phyloP scores from a whole-genome alignment of 192 early-diverging fungal species.

The Mortierella alpina region DNA sequence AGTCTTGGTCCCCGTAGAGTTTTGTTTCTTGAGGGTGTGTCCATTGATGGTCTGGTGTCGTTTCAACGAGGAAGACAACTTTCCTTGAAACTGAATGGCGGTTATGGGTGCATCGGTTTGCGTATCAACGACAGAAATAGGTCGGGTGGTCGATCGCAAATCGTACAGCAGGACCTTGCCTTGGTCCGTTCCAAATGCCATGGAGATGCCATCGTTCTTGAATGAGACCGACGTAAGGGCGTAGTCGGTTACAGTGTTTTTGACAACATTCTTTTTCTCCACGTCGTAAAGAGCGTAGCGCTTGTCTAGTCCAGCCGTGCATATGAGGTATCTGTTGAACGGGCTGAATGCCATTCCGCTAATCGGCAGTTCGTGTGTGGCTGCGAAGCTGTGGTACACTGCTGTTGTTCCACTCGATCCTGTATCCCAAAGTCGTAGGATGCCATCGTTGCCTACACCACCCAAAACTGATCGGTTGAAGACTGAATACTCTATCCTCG shows the following conservation, averaged over 20 bases:
- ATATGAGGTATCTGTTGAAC: constrained; percentile 54
- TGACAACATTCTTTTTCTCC: constrained; percentile 53
- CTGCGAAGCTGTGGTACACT: constrained; percentile 48
- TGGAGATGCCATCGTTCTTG: constrained; percentile 54
- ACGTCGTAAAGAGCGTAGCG: constrained; percentile 57
- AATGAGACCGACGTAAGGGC: constrained; percentile 53
- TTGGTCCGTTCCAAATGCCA: constrained; percentile 55
- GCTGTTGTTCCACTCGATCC: constrained; percentile 33
- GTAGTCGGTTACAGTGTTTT: constrained; percentile 46
- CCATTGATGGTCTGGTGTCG: constrained; percentile 35
- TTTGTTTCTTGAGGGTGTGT: constrained; percentile 32
- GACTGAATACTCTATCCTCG: constrained; percentile 48
- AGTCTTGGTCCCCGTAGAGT: constrained; percentile 20
- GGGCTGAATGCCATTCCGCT: constrained; percentile 58
- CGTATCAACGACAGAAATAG: constrained; percentile 44
- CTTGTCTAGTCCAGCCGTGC: constrained; percentile 54
- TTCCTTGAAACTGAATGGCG: constrained; percentile 38
- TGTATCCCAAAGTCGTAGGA: constrained; percentile 58
- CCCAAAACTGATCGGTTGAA: constrained; percentile 54
- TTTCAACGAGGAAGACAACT: constrained; percentile 4
- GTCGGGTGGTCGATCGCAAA: constrained; percentile 47
- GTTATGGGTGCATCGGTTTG: constrained; percentile 32
- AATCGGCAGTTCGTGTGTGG: constrained; percentile 45
- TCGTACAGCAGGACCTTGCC: constrained; percentile 59
- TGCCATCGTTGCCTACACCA: constrained; percentile 52